Evolutionary conservation across 1,284 basidiomycete genomes (phyloP).

Genomic region (Leccinum holopus): DNA sequence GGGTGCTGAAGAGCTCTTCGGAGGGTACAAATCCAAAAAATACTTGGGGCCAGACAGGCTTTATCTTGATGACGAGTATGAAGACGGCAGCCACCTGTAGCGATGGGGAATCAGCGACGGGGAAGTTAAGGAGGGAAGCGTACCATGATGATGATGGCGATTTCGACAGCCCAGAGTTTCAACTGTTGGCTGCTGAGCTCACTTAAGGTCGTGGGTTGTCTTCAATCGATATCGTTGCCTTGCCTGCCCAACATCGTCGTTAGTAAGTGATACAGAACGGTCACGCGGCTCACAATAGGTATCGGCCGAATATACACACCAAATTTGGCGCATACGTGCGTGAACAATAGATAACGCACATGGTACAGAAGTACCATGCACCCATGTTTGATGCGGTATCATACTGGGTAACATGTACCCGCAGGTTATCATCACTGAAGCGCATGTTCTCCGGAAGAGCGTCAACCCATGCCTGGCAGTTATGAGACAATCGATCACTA

Average conservation of each 20-base stretch:
- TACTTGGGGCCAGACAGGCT: slow-evolving; percentile 66
- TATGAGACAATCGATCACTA: slow-evolving; percentile 7
- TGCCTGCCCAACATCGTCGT: slow-evolving; percentile 23
- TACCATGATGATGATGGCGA: slow-evolving; percentile 59
- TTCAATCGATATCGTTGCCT: slow-evolving; percentile 35
- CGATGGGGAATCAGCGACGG: slow-evolving; percentile 23
- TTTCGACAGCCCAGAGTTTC: slow-evolving; percentile 73
- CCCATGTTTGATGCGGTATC: slow-evolving; percentile 72
- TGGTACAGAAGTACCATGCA: slow-evolving; percentile 74
- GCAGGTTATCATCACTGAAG: slow-evolving; percentile 64
- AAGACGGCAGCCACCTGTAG: slow-evolving; percentile 60
- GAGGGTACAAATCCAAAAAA: slow-evolving; percentile 78
- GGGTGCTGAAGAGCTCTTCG: slow-evolving; percentile 46
- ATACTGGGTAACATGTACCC: slow-evolving; percentile 66
- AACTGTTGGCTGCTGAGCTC: slow-evolving; percentile 58
- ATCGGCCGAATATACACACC: slow-evolving; percentile 41
- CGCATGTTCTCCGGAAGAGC: slow-evolving; percentile 65
- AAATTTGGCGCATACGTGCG: slow-evolving; percentile 59
- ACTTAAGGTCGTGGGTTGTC: slow-evolving; percentile 35
- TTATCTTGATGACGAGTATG: slow-evolving; percentile 67
- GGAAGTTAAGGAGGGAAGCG: slow-evolving; percentile 12
- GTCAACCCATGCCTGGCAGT: slow-evolving; percentile 56
- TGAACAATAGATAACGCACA: slow-evolving; percentile 69
- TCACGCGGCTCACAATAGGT: background rate
- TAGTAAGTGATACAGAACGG: background rate